A percentile compares a stretch with the other conserved stretches of the same genome.
phyloP scores from a whole-genome alignment of 179 eudicot genomes.

The Spinacia oleracea region DNA sequence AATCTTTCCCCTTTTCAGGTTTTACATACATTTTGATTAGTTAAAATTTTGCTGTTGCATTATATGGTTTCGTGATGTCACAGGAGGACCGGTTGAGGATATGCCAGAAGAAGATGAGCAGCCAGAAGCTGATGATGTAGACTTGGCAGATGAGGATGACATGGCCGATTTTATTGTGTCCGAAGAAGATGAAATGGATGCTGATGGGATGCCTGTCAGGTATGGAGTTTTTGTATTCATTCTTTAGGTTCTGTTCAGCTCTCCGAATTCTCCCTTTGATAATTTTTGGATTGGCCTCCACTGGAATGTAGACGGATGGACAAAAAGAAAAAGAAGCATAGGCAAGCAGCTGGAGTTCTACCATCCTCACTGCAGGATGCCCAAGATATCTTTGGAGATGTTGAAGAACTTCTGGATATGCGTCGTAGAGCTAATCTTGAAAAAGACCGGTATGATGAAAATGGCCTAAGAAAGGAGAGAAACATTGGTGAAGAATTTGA shows the following conservation, averaged over 20 bases:
- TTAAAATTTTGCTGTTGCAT: slow-evolving; percentile 2
- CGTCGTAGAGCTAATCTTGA: slow-evolving; percentile 57
- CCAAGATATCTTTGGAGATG: slow-evolving; percentile 91
- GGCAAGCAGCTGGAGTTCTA: slow-evolving; percentile 76
- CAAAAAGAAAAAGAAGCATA: slow-evolving; percentile 59
- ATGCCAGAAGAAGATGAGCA: slow-evolving; percentile 82
- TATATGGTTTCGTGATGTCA: slow-evolving; percentile 10
- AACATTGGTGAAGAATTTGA: slow-evolving; percentile 87
- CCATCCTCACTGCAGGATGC: slow-evolving; percentile 88
- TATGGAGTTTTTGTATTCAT: slow-evolving; percentile 16
- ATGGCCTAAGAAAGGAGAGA: slow-evolving; percentile 56
- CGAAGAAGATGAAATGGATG: slow-evolving; percentile 91
- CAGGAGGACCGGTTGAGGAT: slow-evolving; percentile 76
- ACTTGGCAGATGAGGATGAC: slow-evolving; percentile 80
- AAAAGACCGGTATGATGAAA: slow-evolving; percentile 46
- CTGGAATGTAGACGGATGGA: slow-evolving; percentile 58
- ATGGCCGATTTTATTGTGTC: slow-evolving; percentile 97
- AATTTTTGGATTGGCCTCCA: not conserved
- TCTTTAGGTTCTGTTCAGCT: not conserved
- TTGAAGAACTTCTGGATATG: slow-evolving; percentile 67
- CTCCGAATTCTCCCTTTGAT: not conserved
- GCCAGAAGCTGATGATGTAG: slow-evolving; percentile 66
- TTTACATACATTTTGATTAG: not conserved
- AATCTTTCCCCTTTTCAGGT: not conserved
- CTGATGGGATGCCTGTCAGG: slow-evolving; percentile 73